Evolutionary conservation across 2,329 filamentous ascomycete species (phyloP), one percentile per base, ranked within the genome.

Genomic region (Talaromyces funiculosus): DNA sequence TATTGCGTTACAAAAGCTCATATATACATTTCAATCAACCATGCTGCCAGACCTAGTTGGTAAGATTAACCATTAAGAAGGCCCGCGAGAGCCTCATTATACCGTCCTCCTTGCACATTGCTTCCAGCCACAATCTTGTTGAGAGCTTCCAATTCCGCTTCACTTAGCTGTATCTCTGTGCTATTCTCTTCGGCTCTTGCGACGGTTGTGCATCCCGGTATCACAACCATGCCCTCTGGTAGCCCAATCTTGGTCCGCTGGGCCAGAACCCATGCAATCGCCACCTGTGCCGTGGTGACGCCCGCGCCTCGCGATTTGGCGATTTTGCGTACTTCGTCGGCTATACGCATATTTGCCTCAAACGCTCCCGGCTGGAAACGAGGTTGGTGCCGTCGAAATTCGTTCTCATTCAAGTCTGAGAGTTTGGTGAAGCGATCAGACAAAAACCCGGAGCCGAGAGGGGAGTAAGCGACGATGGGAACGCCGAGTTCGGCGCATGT

Each of bases 381-480:
- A 2, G 81, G 78, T 54, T 80, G 61, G 3, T 59, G 53, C 10
- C 67, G 70, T 10, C 81, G 76, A 54, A 80, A 65, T 60, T 83
- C 81, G 29, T 72, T 77, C 45, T 78, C 73, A 0, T 77, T 77
- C 33, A 84, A 71, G 59, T 84, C 81, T 2, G 75, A 68, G 1
- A 69, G 49, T 10, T 70, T 78, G 60, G 73, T 79, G 67, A 82
- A 74, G 49, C 79, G 70, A 9, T 81, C 81, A 0, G 80, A 78
- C 56, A 84, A 67, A 62, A 84, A 82, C 0, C 85, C 85, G 5
- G 80, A 74, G n/a, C 83, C 81, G 0, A 87, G 77, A 2, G 85
- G 84, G 53, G 81, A 83, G 73, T 87, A 87, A 2, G 81, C 81
- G 9, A 86, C 71, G 45, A 87, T 75, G 0, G 84, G 83, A 54